Conservation (phyloP, 2,329 filamentous ascomycete species). For the Aureobasidium musti region DNA sequence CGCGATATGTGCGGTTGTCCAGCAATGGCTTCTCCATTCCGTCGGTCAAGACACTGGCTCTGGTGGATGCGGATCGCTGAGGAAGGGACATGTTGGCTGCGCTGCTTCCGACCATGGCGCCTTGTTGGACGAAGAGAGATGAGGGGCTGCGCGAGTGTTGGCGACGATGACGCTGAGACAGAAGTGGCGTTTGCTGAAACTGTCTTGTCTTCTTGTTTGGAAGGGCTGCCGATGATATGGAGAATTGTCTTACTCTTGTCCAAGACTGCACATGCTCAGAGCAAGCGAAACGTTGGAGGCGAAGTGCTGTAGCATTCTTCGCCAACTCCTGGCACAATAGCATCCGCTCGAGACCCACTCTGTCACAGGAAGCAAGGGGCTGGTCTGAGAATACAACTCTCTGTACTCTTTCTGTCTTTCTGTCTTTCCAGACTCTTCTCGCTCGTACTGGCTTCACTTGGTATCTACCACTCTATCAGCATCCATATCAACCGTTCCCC, state of each 20-base stretch:
- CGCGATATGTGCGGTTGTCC: conserved; percentile 84
- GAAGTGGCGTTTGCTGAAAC: background rate
- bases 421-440: background rate
- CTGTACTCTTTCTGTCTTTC: background rate
- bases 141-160: conserved; percentile 22
- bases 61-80: conserved; percentile 32
- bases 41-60: conserved; percentile 56
- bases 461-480: background rate
- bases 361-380: conserved; percentile 7
- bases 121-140: background rate
- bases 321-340: conserved; percentile 20
- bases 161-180: conserved; percentile 2
- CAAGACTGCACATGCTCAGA: conserved; percentile 26
- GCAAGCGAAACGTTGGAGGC: conserved; percentile 27
- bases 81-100: conserved; percentile 25
- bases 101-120: conserved; percentile 33
- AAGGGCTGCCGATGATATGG: background rate
- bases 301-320: conserved; percentile 29
- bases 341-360: conserved; percentile 24
- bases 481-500: conserved; percentile 6
- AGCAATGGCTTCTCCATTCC: conserved; percentile 77
- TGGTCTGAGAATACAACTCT: background rate
- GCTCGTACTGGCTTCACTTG: background rate
- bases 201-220: background rate
- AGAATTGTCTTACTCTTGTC: conserved; percentile 29